phyloP scores from a whole-genome alignment of 345 rosid species.

The Acer yangbiense region DNA sequence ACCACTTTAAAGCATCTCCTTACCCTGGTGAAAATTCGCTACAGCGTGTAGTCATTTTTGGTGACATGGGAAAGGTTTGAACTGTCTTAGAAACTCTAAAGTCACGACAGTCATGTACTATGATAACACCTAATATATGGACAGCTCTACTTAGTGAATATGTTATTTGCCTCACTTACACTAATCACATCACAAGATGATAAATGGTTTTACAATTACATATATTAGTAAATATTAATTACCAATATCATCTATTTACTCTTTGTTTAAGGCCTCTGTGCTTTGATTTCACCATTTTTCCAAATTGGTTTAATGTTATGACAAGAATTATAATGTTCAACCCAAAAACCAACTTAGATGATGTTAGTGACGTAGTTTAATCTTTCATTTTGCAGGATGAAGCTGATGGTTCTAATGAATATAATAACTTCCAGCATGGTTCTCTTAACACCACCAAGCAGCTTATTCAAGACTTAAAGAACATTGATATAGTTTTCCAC shows the following conservation, averaged over 20 bases:
- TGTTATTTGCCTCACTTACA: background rate
- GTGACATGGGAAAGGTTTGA: slow-evolving; percentile 89
- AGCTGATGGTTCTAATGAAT: slow-evolving; percentile 64
- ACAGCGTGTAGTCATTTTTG: slow-evolving; percentile 68
- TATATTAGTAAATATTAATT: background rate
- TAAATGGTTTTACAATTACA: background rate
- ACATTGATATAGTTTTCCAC: slow-evolving; percentile 62
- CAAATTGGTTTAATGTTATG: background rate
- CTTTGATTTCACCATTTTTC: background rate
- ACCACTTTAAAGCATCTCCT: slow-evolving; percentile 67
- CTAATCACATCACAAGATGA: background rate
- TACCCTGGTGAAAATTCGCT: slow-evolving; percentile 70
- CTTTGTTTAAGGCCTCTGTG: background rate
- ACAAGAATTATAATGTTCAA: background rate
- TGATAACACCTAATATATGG: background rate
- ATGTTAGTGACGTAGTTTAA: slow-evolving; percentile 7
- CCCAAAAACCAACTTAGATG: slow-evolving; percentile 11
- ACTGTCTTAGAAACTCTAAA: slow-evolving; percentile 13
- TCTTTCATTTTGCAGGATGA: slow-evolving; percentile 47
- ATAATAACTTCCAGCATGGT: slow-evolving; percentile 48
- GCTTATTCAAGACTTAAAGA: slow-evolving; percentile 53
- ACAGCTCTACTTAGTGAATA: background rate
- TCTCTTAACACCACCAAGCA: slow-evolving; percentile 69
- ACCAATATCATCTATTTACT: background rate
- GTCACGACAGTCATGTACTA: background rate